phyloP scores from a whole-genome alignment of 306 rosid species.

The Cyclanthera cordifolia region DNA sequence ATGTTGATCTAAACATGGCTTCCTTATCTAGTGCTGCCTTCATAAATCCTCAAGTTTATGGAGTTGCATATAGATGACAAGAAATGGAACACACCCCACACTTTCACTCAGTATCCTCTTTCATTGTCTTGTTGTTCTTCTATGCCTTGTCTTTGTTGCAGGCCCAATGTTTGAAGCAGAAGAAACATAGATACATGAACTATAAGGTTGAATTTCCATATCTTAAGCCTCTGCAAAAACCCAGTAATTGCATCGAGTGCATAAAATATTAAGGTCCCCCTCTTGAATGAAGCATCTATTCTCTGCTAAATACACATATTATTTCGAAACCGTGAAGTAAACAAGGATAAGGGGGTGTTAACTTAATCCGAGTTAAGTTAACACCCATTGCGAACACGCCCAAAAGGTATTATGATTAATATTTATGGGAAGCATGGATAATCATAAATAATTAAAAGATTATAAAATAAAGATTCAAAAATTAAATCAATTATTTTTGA shows the following conservation, averaged over 20 bases:
- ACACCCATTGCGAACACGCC: too few relatives aligned
- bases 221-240: neutral
- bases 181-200: neutral
- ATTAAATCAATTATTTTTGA: too few relatives aligned
- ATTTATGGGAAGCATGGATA: too few relatives aligned
- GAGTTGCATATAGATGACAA: constrained; percentile 47
- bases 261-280: neutral
- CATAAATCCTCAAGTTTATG: constrained; percentile 56
- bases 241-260: neutral
- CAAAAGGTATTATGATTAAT: too few relatives aligned
- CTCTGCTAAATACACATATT: neutral
- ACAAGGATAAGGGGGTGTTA: too few relatives aligned
- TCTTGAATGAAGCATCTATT: neutral
- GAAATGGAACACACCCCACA: neutral
- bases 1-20: constrained; percentile 36
- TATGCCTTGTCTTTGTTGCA: neutral
- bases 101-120: neutral
- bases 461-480: too few relatives aligned
- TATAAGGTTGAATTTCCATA: neutral
- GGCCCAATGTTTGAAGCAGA: neutral
- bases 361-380: too few relatives aligned
- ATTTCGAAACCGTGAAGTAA: too few relatives aligned
- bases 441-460: too few relatives aligned
- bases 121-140: neutral
- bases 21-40: constrained; percentile 35